Evolutionary conservation across 2,329 filamentous ascomycete genomes (phyloP).

Genomic region (Cladosporium sp.): DNA sequence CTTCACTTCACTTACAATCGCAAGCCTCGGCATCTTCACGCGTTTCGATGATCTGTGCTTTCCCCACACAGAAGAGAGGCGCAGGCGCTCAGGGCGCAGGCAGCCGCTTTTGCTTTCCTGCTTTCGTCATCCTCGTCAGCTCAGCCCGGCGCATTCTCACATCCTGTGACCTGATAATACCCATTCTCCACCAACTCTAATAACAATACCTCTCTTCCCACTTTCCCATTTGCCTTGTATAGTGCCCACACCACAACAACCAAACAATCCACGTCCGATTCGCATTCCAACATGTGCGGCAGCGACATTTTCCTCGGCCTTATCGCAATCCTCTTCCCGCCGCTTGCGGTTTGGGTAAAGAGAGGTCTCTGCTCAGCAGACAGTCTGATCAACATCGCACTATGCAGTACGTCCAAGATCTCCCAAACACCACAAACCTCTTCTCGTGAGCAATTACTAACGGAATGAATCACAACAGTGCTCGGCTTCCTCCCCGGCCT

Average conservation of each 20-base stretch:
- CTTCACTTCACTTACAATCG: too few relatives aligned
- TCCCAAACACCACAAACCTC: not conserved
- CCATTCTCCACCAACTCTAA: too few relatives aligned
- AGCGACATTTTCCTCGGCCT: conserved; percentile 58
- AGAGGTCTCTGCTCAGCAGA: conserved; percentile 87
- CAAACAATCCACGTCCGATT: not conserved
- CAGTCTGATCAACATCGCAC: conserved; percentile 89
- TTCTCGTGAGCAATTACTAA: not conserved
- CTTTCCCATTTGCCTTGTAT: too few relatives aligned
- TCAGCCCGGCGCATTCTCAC: too few relatives aligned
- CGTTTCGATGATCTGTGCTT: too few relatives aligned
- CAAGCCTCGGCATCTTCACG: too few relatives aligned
- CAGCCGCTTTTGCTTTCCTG: too few relatives aligned
- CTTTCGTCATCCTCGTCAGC: too few relatives aligned
- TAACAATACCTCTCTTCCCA: too few relatives aligned
- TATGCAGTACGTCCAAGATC: conserved; percentile 54
- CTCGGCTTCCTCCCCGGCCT: conserved; percentile 67
- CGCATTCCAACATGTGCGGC: conserved; percentile 47
- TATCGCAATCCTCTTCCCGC: conserved; percentile 57
- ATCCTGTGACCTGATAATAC: too few relatives aligned
- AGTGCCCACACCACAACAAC: not conserved
- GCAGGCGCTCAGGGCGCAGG: too few relatives aligned
- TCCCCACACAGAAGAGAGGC: too few relatives aligned
- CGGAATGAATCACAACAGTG: conserved; percentile 14
- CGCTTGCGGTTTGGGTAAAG: conserved; percentile 82